phyloP scores from a whole-genome alignment of 2,329 filamentous ascomycete genomes.

The Epichloe brachyelytri region DNA sequence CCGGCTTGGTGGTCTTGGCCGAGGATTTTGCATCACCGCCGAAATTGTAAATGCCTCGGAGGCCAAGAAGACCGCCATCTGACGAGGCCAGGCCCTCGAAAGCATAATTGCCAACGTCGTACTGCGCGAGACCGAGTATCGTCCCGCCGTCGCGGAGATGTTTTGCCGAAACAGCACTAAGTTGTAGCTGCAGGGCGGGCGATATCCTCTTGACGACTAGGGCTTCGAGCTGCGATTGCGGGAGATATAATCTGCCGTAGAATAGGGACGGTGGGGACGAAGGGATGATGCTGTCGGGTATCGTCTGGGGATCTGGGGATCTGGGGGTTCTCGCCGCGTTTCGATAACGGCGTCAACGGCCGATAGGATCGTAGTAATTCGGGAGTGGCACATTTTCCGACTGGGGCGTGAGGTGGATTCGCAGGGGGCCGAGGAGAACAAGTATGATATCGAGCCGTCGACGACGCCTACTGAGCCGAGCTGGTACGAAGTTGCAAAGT shows the following conservation, averaged over 20 bases:
- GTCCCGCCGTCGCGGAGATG: conserved; percentile 64
- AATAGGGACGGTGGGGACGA: conserved; percentile 42
- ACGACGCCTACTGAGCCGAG: conserved; percentile 82
- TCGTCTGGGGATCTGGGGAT: background rate
- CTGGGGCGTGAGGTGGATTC: conserved; percentile 48
- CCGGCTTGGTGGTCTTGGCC: conserved; percentile 24
- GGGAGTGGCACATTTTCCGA: conserved; percentile 64
- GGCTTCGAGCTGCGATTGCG: conserved; percentile 75
- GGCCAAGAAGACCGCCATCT: conserved; percentile 76
- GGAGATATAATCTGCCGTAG: conserved; percentile 70
- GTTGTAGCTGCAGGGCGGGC: conserved; percentile 63
- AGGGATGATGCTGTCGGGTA: conserved; percentile 15
- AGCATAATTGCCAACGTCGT: conserved; percentile 77
- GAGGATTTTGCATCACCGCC: conserved; percentile 44
- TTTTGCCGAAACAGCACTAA: conserved; percentile 66
- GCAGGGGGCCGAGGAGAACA: conserved; percentile 82
- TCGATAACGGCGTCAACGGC: conserved; percentile 52
- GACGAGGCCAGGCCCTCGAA: conserved; percentile 86
- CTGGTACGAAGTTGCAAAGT: conserved; percentile 90
- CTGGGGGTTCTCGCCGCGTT: conserved; percentile 12
- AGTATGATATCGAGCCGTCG: conserved; percentile 92
- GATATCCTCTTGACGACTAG: conserved; percentile 69
- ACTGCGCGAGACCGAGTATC: conserved; percentile 59
- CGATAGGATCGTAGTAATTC: conserved; percentile 73
- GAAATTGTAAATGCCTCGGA: conserved; percentile 90